Percentiles rank a stretch among this genome's conserved stretches.
phyloP scores from a whole-genome alignment of 768 basidiomycete species.

The Terana coerulea region DNA sequence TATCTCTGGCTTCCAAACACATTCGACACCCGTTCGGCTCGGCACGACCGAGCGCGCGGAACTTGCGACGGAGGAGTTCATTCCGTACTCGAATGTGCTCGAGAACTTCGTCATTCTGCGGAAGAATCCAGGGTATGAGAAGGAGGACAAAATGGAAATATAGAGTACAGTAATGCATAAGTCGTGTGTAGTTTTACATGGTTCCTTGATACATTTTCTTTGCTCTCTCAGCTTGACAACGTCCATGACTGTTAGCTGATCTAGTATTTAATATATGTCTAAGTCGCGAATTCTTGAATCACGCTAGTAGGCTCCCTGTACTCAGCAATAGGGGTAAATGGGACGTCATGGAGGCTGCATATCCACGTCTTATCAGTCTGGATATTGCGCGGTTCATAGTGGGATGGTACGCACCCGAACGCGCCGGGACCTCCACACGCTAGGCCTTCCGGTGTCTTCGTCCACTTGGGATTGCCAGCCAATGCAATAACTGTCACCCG shows the following conservation, averaged over 20 bases:
- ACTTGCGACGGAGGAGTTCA: constrained; percentile 94
- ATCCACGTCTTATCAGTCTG: not conserved
- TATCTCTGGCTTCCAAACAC: constrained; percentile 98
- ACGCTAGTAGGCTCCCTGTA: constrained; percentile 15
- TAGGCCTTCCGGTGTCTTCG: constrained; percentile 44
- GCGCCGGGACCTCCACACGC: constrained; percentile 48
- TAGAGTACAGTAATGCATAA: constrained; percentile 30
- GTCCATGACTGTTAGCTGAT: no score
- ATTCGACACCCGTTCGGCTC: constrained; percentile 92
- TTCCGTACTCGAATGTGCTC: constrained; percentile 84
- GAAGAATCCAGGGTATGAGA: constrained; percentile 90
- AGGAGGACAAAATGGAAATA: constrained; percentile 81
- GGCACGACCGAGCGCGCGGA: constrained; percentile 94
- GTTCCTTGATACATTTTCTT: not conserved
- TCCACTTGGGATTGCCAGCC: constrained; percentile 53
- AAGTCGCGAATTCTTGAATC: constrained; percentile 6
- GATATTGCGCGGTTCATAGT: not conserved
- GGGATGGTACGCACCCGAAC: constrained; percentile 39
- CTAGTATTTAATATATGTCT: no score
- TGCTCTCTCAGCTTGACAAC: no score
- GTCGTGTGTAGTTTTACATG: constrained; percentile 3
- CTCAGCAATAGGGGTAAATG: constrained; percentile 14
- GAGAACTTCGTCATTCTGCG: constrained; percentile 91
- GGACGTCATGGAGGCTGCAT: constrained; percentile 10
- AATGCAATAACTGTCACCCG: constrained; percentile 50